A percentile compares a stretch with the other conserved stretches of the same genome.
Conservation (phyloP, 768 basidiomycete species). For the Leucosporidium yakuticum region DNA sequence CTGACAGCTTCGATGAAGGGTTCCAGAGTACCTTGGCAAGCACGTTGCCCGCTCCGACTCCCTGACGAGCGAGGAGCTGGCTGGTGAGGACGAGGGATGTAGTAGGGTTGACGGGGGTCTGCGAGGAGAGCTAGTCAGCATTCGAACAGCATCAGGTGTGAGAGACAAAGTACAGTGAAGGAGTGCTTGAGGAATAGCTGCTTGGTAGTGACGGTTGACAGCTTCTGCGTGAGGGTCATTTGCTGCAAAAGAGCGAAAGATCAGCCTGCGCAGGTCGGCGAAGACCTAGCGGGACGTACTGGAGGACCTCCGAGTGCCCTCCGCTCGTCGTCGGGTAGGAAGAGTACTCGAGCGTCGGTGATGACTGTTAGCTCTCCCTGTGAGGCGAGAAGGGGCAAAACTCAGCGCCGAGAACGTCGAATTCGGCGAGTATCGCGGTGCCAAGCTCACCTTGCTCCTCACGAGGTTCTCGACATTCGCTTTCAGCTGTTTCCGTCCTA, state of each 20-base stretch:
- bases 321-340: slow-evolving; percentile 19
- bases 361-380: slow-evolving; percentile 30
- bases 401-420: no score
- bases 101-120: slow-evolving; percentile 42
- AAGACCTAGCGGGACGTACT: no score
- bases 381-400: no score
- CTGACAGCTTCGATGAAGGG: slow-evolving; percentile 17
- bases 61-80: slow-evolving; percentile 42
- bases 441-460: slow-evolving; percentile 27
- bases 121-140: slow-evolving; percentile 44
- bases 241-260: not conserved
- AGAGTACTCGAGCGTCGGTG: slow-evolving; percentile 24
- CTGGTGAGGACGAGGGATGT: slow-evolving; percentile 41
- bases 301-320: slow-evolving; percentile 8
- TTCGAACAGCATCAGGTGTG: slow-evolving; percentile 24
- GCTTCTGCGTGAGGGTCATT: not conserved
- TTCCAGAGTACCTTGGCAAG: slow-evolving; percentile 55
- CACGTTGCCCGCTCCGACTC: slow-evolving; percentile 49
- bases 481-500: slow-evolving; percentile 28
- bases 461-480: slow-evolving; percentile 35
- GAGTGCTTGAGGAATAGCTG: slow-evolving; percentile 44
- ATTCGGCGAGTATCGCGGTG: not conserved
- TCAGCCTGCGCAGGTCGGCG: no score
- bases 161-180: slow-evolving; percentile 38
- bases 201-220: slow-evolving; percentile 20